phyloP scores from a whole-genome alignment of 176 grass and related monocot species.

The Oryza glaberrima region DNA sequence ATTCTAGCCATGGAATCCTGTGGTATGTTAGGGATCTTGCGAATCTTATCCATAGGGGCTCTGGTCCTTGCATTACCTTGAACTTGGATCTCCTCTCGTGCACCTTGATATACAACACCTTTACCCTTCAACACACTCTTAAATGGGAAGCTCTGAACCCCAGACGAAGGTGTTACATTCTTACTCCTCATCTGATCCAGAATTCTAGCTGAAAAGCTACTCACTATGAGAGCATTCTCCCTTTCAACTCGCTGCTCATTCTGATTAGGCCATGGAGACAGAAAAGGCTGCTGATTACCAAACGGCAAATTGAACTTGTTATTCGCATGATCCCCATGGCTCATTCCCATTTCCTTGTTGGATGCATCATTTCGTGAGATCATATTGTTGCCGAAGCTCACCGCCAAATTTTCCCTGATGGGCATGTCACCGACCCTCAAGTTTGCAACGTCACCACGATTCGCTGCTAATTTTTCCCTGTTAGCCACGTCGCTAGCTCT shows the following conservation, averaged over 20 bases:
- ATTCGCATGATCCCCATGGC: slow-evolving; percentile 40
- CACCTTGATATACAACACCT: slow-evolving; percentile 48
- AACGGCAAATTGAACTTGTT: slow-evolving; percentile 47
- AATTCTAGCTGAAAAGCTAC: slow-evolving; percentile 51
- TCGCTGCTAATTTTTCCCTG: slow-evolving; percentile 29
- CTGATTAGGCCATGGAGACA: slow-evolving; percentile 27
- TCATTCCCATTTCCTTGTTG: slow-evolving; percentile 15
- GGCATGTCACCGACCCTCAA: slow-evolving; percentile 38
- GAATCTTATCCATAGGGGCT: slow-evolving; percentile 53
- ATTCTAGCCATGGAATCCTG: slow-evolving; percentile 43
- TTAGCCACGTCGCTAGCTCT: slow-evolving; percentile 37
- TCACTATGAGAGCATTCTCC: slow-evolving; percentile 44
- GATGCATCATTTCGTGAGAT: slow-evolving; percentile 13
- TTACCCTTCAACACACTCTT: slow-evolving; percentile 81
- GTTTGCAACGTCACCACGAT: slow-evolving; percentile 24
- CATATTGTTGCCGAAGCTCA: slow-evolving; percentile 1
- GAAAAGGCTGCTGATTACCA: slow-evolving; percentile 41
- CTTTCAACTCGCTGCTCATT: slow-evolving; percentile 40
- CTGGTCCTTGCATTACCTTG: slow-evolving; percentile 52
- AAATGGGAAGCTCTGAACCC: slow-evolving; percentile 47
- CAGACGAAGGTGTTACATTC: slow-evolving; percentile 37
- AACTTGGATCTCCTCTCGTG: slow-evolving; percentile 40
- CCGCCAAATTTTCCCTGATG: slow-evolving; percentile 18
- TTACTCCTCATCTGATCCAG: slow-evolving; percentile 57
- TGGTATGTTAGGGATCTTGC: slow-evolving; percentile 38